A percentile compares a stretch with the other conserved stretches of the same genome.
Conservation (phyloP, 2,329 filamentous ascomycete genomes). For the Chaetomiaceae sp. region DNA sequence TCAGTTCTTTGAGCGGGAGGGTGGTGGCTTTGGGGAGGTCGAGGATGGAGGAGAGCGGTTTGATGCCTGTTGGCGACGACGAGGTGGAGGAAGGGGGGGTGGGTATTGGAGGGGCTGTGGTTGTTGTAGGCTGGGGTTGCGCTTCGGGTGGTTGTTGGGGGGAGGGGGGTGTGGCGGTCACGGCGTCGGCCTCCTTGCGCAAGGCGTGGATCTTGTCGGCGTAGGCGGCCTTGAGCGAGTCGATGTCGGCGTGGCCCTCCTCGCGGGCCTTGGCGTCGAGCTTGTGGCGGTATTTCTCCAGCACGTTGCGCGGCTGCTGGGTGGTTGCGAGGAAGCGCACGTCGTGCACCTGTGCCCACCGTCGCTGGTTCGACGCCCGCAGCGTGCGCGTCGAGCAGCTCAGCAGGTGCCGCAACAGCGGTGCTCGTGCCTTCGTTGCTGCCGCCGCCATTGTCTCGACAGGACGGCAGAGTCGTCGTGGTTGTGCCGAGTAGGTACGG, state of each 20-base stretch:
- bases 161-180: constrained; percentile 32
- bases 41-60: constrained; percentile 51
- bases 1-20: constrained; percentile 75
- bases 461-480: not conserved
- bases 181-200: constrained; percentile 58
- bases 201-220: constrained; percentile 72
- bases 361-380: constrained; percentile 52
- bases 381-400: constrained; percentile 29
- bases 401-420: constrained; percentile 31
- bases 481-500: no score
- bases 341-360: constrained; percentile 90
- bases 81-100: constrained; percentile 21
- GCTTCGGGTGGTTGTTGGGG: constrained; percentile 12
- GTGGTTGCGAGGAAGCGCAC: constrained; percentile 84
- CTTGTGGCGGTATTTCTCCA: constrained; percentile 84
- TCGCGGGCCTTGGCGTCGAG: constrained; percentile 73
- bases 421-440: constrained; percentile 13
- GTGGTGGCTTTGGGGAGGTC: constrained; percentile 70
- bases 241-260: constrained; percentile 63
- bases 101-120: constrained; percentile 12
- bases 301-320: constrained; percentile 56
- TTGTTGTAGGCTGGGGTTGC: constrained; percentile 9
- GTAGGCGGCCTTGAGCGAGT: constrained; percentile 75
- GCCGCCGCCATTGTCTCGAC: constrained; percentile 11
- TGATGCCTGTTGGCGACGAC: constrained; percentile 32